These are phyloP conservation scores for Cystobasidium pallidum DNA, from an alignment of 1,284 basidiomycete genomes.

Conservation along the genomic window DNA sequence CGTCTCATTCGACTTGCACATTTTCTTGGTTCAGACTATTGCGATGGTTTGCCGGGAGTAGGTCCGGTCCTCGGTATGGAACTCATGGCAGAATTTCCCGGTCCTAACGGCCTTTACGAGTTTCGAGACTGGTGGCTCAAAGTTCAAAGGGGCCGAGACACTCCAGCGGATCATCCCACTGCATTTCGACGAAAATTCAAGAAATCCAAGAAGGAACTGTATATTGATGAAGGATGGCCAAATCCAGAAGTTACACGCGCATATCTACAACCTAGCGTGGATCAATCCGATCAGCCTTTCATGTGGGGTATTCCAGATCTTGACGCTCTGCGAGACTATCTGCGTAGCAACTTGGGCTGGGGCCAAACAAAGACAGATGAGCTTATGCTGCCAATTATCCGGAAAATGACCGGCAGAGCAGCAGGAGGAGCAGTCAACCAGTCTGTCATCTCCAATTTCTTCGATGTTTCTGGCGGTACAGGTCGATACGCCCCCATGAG, in stretches of 20 bases:
- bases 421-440: constrained; percentile 65
- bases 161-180: constrained; percentile 67
- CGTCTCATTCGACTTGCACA: constrained; percentile 88
- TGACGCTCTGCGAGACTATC: constrained; percentile 77
- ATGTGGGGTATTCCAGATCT: constrained; percentile 97
- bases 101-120: constrained; percentile 74
- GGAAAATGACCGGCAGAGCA: constrained; percentile 70
- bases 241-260: constrained; percentile 87
- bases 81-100: constrained; percentile 84
- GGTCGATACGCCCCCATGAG: constrained; percentile 74
- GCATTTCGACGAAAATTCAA: constrained; percentile 85
- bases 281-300: constrained; percentile 89
- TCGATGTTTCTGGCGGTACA: constrained; percentile 60
- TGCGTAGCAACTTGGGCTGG: constrained; percentile 87
- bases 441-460: constrained; percentile 65
- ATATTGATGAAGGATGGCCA: constrained; percentile 81
- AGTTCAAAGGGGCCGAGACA: constrained; percentile 85
- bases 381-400: constrained; percentile 88
- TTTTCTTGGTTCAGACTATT: constrained; percentile 94
- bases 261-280: constrained; percentile 87
- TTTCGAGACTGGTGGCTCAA: constrained; percentile 95
- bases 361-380: constrained; percentile 84
- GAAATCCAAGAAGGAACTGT: constrained; percentile 82
- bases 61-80: constrained; percentile 98
- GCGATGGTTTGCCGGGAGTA: constrained; percentile 90